Evolutionary conservation across 2,329 filamentous ascomycete genomes (phyloP).

Genomic region (Hirsutella thompsonii): DNA sequence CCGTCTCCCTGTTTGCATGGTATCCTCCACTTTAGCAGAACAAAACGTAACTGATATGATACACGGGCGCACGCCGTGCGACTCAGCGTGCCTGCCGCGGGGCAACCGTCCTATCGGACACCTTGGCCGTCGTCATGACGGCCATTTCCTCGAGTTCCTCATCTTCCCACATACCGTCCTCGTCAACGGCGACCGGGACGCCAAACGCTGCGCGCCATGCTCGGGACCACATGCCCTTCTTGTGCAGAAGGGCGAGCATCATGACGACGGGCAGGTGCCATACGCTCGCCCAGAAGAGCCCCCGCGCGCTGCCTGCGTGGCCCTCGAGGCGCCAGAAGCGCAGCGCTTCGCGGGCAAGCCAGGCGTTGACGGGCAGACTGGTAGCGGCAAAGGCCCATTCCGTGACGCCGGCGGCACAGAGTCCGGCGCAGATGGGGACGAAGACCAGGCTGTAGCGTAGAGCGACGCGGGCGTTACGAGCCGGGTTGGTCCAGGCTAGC

Average conservation of each 20-base stretch:
- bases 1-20: too few species aligned
- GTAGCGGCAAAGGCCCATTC: constrained; percentile 76
- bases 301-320: constrained; percentile 65
- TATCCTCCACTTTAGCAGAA: neutral
- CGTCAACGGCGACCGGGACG: constrained; percentile 42
- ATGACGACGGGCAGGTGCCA: constrained; percentile 89
- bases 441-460: constrained; percentile 76
- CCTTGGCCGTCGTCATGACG: constrained; percentile 16
- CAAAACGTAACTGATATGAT: neutral
- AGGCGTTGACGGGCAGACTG: constrained; percentile 70
- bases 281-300: constrained; percentile 92
- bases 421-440: constrained; percentile 70
- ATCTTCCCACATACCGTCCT: constrained; percentile 36
- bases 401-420: constrained; percentile 71
- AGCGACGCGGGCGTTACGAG: constrained; percentile 74
- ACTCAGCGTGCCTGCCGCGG: neutral
- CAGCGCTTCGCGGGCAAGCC: constrained; percentile 71
- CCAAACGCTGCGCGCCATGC: constrained; percentile 62
- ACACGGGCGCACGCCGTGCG: neutral
- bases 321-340: constrained; percentile 72
- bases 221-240: constrained; percentile 81
- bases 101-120: neutral
- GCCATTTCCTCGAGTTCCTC: constrained; percentile 32
- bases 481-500: constrained; percentile 80
- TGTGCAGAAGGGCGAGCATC: constrained; percentile 81